These are phyloP conservation scores for Metarhizium robertsii DNA, from an alignment of 2,329 filamentous ascomycete genomes.

Conservation along the genomic window DNA sequence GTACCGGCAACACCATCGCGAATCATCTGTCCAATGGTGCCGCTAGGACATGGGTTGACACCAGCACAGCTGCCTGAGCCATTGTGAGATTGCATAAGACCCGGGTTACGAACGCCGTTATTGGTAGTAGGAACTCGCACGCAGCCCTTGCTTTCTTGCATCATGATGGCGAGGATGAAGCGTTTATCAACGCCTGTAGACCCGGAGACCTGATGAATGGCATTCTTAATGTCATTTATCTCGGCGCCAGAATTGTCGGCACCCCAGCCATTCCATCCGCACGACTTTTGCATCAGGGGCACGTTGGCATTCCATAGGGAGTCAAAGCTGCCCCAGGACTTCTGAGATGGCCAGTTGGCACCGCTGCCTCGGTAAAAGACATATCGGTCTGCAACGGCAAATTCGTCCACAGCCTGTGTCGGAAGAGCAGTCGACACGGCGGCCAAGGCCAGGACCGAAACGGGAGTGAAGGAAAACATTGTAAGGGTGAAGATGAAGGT, in stretches of 20 bases:
- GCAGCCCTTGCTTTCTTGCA: conserved; percentile 35
- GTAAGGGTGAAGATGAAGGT: background rate
- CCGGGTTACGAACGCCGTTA: conserved; percentile 32
- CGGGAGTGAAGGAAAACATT: background rate
- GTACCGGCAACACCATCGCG: conserved; percentile 33
- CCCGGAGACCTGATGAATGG: conserved; percentile 22
- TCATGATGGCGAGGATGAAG: conserved; percentile 32
- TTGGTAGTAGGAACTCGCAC: conserved; percentile 30
- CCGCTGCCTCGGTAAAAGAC: conserved; percentile 10
- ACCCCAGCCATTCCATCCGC: conserved; percentile 11
- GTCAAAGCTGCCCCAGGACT: conserved; percentile 11
- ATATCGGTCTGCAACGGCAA: conserved; percentile 2
- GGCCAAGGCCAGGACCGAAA: background rate
- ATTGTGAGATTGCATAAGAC: conserved; percentile 29
- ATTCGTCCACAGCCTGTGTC: background rate
- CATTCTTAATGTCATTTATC: conserved; percentile 15
- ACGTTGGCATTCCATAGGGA: conserved; percentile 12
- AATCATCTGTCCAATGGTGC: conserved; percentile 20
- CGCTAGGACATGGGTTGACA: conserved; percentile 18
- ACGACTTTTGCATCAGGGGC: conserved; percentile 9
- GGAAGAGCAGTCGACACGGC: background rate
- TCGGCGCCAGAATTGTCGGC: conserved; percentile 9
- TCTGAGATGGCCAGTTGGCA: background rate
- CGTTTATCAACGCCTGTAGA: conserved; percentile 24
- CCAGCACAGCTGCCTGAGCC: conserved; percentile 26